phyloP scores from a whole-genome alignment of 495 filamentous ascomycete genomes.

The Pseudomonodictys pantanalensis region DNA sequence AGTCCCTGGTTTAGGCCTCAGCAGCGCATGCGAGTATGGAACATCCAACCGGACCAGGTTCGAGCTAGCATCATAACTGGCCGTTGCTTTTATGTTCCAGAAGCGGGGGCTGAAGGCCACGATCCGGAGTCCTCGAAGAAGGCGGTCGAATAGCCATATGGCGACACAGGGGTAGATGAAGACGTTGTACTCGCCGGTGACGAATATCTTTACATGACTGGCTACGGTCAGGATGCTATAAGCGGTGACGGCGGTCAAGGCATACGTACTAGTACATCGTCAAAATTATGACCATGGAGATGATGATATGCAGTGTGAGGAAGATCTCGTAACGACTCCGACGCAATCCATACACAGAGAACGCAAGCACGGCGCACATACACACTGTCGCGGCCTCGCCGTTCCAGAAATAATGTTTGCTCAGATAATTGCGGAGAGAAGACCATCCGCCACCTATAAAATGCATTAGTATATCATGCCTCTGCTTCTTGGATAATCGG shows the following conservation, averaged over 20 bases:
- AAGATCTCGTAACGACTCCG: slow-evolving; percentile 54
- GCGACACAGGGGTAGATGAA: slow-evolving; percentile 53
- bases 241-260: not conserved
- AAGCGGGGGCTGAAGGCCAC: slow-evolving; percentile 49
- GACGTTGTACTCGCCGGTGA: slow-evolving; percentile 48
- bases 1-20: slow-evolving; percentile 49
- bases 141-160: slow-evolving; percentile 54
- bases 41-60: slow-evolving; percentile 53
- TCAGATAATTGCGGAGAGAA: slow-evolving; percentile 1
- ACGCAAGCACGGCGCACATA: slow-evolving; percentile 48
- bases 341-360: slow-evolving; percentile 51
- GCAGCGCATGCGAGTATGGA: slow-evolving; percentile 35
- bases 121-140: slow-evolving; percentile 48
- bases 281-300: slow-evolving; percentile 51
- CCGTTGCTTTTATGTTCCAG: slow-evolving; percentile 37
- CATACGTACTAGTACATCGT: slow-evolving; percentile 53
- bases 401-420: slow-evolving; percentile 24
- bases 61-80: slow-evolving; percentile 47
- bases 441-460: slow-evolving; percentile 10
- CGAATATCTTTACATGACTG: slow-evolving; percentile 52
- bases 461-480: slow-evolving; percentile 4
- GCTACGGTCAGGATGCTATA: slow-evolving; percentile 1
- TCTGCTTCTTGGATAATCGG: too few relatives aligned
- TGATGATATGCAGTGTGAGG: slow-evolving; percentile 51
- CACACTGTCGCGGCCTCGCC: slow-evolving; percentile 44